Evolutionary conservation across 768 basidiomycete genomes (phyloP), one percentile per base, ranked within the genome.

Genomic region (Suillus brevipes): DNA sequence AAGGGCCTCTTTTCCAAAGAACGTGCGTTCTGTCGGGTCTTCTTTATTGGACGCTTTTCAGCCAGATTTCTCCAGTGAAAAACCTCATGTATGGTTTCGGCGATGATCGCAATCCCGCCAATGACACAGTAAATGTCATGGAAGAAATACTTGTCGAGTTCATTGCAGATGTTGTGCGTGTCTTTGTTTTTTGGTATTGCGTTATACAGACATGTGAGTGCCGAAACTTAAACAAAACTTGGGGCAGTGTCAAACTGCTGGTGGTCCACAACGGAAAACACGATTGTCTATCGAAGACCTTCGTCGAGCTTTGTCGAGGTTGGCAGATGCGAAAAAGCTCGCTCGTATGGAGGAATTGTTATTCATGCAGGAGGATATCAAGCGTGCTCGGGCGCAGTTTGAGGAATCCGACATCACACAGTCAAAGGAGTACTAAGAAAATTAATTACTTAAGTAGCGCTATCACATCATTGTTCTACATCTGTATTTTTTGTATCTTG

Each of bases 321-420:
- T 91, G 3, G 91, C 91, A n/a, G 95, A 96, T 71, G 89, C 91
- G 38, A 95, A 95, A 78, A 96, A 96, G 75, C 84, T 96, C 28
- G 94, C 94, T 20, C 84, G 95, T 63, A 89, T 96, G 87, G 94
- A 97, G 74, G 95, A 97, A 73, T 78, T 97, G 42, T 73, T 96
- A 40, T 94, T 94, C 80, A 94, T 95, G 90, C 92, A 95, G 74
- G 93, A 94, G 73, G 94, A 95, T 70, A 95, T 96, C 77, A 92
- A 94, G 74, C 87, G 93, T 10, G 94, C 93, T 5, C 85, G 90
- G 53, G 88, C 87, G 13, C 89, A 93, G 72, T 94, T 94, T 68
- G 86, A 87, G 61, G 84, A 83, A 67, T 80, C 80, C 53, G 84
- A 84, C 65, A 79, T 82, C 71, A 79, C 75, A 36, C 78, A 81